Percentiles rank a stretch among this genome's conserved stretches.
Evolutionary conservation across 768 basidiomycete genomes (phyloP).

Genomic region (Rubroboletus pulcherrimus): DNA sequence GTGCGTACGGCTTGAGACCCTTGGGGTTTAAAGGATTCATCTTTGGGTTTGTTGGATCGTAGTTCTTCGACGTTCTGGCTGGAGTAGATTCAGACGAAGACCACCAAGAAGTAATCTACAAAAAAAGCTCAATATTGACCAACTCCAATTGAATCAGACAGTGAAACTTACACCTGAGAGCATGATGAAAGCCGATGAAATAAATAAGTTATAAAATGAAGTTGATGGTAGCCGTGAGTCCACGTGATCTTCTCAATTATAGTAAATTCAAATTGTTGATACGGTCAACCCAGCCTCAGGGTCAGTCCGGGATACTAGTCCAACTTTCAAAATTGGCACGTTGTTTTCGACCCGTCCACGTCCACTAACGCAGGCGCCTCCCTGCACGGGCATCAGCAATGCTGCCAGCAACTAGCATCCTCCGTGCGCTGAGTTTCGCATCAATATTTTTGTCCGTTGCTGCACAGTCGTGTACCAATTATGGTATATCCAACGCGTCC

Average conservation of each 20-base stretch:
- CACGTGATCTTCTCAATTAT: neutral
- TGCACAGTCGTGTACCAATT: conserved; percentile 29
- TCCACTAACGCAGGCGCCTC: neutral
- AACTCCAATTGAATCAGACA: neutral
- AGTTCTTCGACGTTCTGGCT: conserved; percentile 39
- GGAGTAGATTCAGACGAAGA: conserved; percentile 37
- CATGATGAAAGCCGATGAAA: conserved; percentile 30
- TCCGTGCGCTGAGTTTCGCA: conserved; percentile 9
- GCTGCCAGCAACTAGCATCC: conserved; percentile 1
- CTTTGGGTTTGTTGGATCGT: conserved; percentile 71
- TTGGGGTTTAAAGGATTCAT: conserved; percentile 89
- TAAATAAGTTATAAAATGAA: neutral
- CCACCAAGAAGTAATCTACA: conserved; percentile 56
- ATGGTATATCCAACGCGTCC: conserved; percentile 20
- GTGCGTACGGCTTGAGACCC: conserved; percentile 89
- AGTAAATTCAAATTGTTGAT: too few relatives aligned
- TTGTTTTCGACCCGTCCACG: neutral
- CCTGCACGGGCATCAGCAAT: conserved; percentile 1
- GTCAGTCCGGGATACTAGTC: too few relatives aligned
- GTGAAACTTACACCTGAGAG: conserved; percentile 36
- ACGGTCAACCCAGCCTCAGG: too few relatives aligned
- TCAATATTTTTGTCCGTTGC: conserved; percentile 6
- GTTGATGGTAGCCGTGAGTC: too few relatives aligned
- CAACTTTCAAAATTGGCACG: neutral
- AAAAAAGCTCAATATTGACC: neutral